Evolutionary conservation across 306 rosid species (phyloP).

Genomic region (Corylus avellana): DNA sequence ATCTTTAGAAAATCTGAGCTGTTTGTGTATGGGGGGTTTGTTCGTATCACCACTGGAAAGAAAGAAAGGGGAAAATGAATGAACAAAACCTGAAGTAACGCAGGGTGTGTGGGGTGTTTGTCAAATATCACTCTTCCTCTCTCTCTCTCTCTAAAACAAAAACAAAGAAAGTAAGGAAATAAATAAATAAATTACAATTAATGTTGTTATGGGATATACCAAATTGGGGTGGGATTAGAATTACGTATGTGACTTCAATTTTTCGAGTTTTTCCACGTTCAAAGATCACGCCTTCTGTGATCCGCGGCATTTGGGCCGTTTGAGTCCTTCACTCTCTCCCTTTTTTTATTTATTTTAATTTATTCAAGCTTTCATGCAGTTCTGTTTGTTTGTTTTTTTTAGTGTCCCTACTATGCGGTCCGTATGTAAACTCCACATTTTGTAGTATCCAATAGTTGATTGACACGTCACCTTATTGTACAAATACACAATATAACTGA

Average conservation of each 20-base stretch:
- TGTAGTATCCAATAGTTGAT: no score
- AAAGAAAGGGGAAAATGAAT: neutral
- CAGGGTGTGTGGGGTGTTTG: neutral
- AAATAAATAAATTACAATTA: neutral
- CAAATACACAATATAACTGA: no score
- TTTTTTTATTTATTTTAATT: neutral
- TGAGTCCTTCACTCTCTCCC: neutral
- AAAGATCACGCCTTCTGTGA: constrained; percentile 28
- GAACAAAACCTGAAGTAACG: neutral
- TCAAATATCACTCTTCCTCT: neutral
- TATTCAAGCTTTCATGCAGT: neutral
- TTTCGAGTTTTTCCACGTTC: neutral
- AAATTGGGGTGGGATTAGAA: neutral
- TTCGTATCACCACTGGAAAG: neutral
- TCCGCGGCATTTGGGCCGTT: constrained; percentile 28
- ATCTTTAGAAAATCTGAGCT: neutral
- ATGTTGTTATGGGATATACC: neutral
- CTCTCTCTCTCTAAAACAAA: neutral
- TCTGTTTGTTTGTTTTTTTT: no score
- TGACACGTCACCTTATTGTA: no score
- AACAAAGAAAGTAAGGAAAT: neutral
- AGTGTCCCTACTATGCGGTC: no score
- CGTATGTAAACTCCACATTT: no score
- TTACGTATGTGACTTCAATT: constrained; percentile 1
- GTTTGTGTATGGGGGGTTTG: neutral